Evolutionary conservation across 2,329 filamentous ascomycete species (phyloP), one percentile per base, ranked within the genome.

Genomic region (Dryadomyces quercivorus): DNA sequence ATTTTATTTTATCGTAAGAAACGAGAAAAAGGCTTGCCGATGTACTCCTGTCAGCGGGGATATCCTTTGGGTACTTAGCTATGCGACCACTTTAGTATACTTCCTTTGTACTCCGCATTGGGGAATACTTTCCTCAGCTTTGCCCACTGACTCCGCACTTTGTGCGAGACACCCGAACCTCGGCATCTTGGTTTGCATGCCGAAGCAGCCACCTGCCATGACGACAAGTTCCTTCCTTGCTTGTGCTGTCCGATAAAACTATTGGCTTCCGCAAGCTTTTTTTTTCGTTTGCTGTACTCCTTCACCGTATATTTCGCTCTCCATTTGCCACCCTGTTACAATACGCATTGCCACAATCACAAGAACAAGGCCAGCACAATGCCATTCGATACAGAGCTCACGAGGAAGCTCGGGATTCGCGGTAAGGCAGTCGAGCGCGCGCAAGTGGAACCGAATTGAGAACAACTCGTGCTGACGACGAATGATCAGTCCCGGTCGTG

Each of bases 401-500:
- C 78, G 55, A 74, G 76, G 64, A 73, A 71, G 49, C 73, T 81
- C 63, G 78, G 78, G 69, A 81, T 81, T 63, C 70, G 55, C 51
- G 60, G 66, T 67, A 52, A 16, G 36, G 10, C 36, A 16, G 36
- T 16, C 15, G n/a, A n/a, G 36, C 36, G 15, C 10, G 36, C 36
- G 10, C 10, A 16, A 15, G 36, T 12, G 10, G 15, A 13, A 40
- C 10, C 36, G 5, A 16, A 18, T 42, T 15, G 8, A 4, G 8
- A 21, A 31, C 26, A 31, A 8, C 26, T 44, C n/a, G 43, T 48
- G 58, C 65, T 67, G 56, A 67, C 60, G 51, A 44, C 10, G 46
- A 45, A 10, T 46, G 51, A 52, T 49, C 62, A 87, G 85, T 92
- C 60, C 88, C 88, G 63, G 75, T 93, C 58, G 85, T 93, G 56